Percentiles rank a stretch among this genome's conserved stretches.
Conservation (phyloP, 768 basidiomycete species). For the Termitomyces eurrhizus region DNA sequence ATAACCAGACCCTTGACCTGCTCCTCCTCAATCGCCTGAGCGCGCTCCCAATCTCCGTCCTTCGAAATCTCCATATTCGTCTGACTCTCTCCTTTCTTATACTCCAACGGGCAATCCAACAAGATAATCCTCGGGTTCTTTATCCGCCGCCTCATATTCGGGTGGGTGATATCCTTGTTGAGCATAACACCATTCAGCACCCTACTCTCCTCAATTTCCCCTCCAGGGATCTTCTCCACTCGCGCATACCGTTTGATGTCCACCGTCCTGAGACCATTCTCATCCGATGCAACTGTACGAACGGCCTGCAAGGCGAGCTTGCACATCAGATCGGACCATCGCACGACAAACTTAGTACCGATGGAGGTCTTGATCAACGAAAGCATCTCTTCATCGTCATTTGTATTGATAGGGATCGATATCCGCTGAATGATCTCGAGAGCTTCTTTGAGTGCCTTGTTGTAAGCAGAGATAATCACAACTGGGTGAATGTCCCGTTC, state of each 20-base stretch:
- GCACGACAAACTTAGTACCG: conserved; percentile 94
- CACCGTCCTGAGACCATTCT: conserved; percentile 77
- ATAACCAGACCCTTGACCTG: conserved; percentile 87
- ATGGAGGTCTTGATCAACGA: conserved; percentile 97
- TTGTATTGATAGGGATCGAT: conserved; percentile 85
- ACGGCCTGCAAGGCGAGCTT: conserved; percentile 90
- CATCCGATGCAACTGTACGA: conserved; percentile 78
- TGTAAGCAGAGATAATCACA: conserved; percentile 97
- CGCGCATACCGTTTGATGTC: conserved; percentile 98
- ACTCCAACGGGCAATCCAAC: conserved; percentile 93
- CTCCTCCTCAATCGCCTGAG: conserved; percentile 95
- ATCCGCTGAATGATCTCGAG: conserved; percentile 85
- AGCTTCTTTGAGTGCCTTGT: conserved; percentile 90
- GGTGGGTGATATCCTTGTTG: conserved; percentile 99
- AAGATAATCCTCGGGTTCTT: conserved; percentile 84
- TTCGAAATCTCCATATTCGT: conserved; percentile 98
- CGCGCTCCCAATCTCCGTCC: conserved; percentile 89
- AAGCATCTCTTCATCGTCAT: conserved; percentile 88
- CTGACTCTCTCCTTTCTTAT: conserved; percentile 98
- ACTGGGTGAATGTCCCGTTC: conserved; percentile 98
- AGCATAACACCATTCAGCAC: conserved; percentile 92
- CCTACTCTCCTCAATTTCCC: conserved; percentile 89
- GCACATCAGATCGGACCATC: conserved; percentile 99
- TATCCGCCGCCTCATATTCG: conserved; percentile 92
- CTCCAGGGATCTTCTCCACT: conserved; percentile 96